Percentiles rank a stretch among this genome's conserved stretches.
Conservation (phyloP, 2,329 filamentous ascomycete genomes). For the Paramyrothecium roridum region DNA sequence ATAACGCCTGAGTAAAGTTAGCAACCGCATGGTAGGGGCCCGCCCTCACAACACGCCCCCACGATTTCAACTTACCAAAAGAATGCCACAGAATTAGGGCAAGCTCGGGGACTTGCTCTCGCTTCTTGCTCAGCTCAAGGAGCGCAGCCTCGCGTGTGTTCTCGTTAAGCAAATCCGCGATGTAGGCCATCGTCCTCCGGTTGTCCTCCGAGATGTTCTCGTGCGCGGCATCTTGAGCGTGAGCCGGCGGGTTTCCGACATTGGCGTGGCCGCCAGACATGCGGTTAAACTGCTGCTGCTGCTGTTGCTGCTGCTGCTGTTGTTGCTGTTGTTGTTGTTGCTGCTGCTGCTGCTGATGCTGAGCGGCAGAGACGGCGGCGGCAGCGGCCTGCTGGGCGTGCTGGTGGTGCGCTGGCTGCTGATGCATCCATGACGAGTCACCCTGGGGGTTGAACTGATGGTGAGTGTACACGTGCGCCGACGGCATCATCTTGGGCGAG, state of each 20-base stretch:
- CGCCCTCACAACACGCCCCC: slow-evolving; percentile 4
- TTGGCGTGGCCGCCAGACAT: slow-evolving; percentile 65
- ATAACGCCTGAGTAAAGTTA: slow-evolving; percentile 73
- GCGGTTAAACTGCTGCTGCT: slow-evolving; percentile 68
- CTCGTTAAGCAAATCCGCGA: slow-evolving; percentile 86
- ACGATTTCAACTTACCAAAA: slow-evolving; percentile 64
- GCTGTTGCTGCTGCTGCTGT: slow-evolving; percentile 44
- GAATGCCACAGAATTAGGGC: slow-evolving; percentile 98
- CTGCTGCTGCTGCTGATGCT: slow-evolving; percentile 33
- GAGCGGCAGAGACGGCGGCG: slow-evolving; percentile 39
- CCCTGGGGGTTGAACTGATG: slow-evolving; percentile 63
- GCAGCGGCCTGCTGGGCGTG: slow-evolving; percentile 52
- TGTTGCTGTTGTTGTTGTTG: slow-evolving; percentile 36
- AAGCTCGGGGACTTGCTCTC: slow-evolving; percentile 94
- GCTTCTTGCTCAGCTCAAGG: slow-evolving; percentile 95
- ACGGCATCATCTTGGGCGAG: slow-evolving; percentile 54
- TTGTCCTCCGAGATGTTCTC: slow-evolving; percentile 85
- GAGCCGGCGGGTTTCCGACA: slow-evolving; percentile 36
- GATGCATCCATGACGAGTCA: slow-evolving; percentile 66
- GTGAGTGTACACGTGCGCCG: slow-evolving; percentile 64
- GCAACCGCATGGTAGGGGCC: not conserved
- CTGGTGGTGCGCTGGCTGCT: slow-evolving; percentile 57
- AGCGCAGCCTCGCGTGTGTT: slow-evolving; percentile 85
- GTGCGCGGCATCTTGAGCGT: slow-evolving; percentile 53
- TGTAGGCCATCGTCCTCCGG: slow-evolving; percentile 85